phyloP scores from a whole-genome alignment of 495 filamentous ascomycete genomes.

The Trichocladium antarcticum region DNA sequence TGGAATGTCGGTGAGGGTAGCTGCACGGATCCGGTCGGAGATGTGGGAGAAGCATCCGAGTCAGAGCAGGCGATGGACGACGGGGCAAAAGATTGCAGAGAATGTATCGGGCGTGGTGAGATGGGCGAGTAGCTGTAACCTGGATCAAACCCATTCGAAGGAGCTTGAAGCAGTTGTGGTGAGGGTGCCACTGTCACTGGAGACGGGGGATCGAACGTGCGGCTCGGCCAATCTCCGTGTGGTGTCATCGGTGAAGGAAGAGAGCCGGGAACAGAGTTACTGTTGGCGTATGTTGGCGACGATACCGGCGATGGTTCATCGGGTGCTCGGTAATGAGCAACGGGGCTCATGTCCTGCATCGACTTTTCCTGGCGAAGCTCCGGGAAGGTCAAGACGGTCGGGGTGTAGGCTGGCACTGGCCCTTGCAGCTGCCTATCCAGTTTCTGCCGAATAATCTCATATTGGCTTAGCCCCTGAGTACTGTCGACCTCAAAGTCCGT shows the following conservation, averaged over 20 bases:
- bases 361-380: conserved; percentile 23
- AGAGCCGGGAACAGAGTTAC: conserved; percentile 25
- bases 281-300: conserved; percentile 33
- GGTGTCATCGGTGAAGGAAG: conserved; percentile 40
- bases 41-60: conserved; percentile 25
- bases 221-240: conserved; percentile 31
- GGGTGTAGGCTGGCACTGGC: conserved; percentile 28
- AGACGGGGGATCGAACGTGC: conserved; percentile 31
- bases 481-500: conserved; percentile 27
- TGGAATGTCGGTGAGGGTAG: conserved; percentile 31
- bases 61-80: conserved; percentile 28
- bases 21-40: conserved; percentile 18
- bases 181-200: conserved; percentile 28
- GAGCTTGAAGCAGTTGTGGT: conserved; percentile 12
- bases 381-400: conserved; percentile 1
- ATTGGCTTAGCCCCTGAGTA: conserved; percentile 26
- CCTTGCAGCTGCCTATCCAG: conserved; percentile 35
- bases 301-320: conserved; percentile 33
- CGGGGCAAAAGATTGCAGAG: conserved; percentile 22
- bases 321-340: conserved; percentile 31
- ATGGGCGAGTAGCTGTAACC: conserved; percentile 25
- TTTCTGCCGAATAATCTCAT: conserved; percentile 36
- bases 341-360: conserved; percentile 27
- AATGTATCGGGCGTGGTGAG: conserved; percentile 24
- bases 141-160: conserved; percentile 18